Evolutionary conservation across 2,329 filamentous ascomycete genomes (phyloP), one percentile per base, ranked within the genome.

Genomic region (Paramyrothecium sp.): DNA sequence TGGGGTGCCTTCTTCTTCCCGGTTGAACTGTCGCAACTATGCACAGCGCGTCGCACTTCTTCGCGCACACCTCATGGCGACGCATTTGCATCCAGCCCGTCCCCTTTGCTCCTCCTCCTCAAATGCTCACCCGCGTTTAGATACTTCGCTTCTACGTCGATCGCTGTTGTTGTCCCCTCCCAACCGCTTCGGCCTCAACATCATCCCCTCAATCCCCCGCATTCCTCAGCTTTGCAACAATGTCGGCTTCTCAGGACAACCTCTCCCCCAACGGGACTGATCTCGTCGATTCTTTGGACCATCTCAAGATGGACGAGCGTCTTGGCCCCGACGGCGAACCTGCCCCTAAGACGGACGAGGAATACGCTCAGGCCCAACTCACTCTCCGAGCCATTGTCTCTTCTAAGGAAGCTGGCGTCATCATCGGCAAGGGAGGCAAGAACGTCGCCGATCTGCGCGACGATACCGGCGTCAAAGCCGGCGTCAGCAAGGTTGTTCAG

Each of bases 361-460:
- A 99, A 76, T 99, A 99, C 72, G 92, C 92, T 54, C 87, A 92
- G 73, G 88, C 93, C 54, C 91, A 96, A 77, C 83, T 99, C 69
- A 99, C 95, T 60, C 86, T 99, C 62, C 91, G 95, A 73, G 95
- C 95, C 67, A 97, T 99, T 73, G 95, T 99, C 65, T 97, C 95
- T 34, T 97, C 95, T 74, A 98, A 98, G 81, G 95, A 99, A 78
- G 95, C 95, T 59, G 95, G 95, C 71, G 92, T 99, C 69, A 98
- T 99, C 76, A 99, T 99, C 75, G 95, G 95, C 76, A 99, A 99
- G 80, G 92, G 89, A 57, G 95, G 95, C 72, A 97, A 98, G 84
- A 98, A 99, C 70, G 95, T 99, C 56, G 95, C 95, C 51, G 94
- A 98, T 71, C 84, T 99, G 61, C 89, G 95, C 71, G 94, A 99